Conservation (phyloP, 495 filamentous ascomycete species). For the Neurospora africana region DNA sequence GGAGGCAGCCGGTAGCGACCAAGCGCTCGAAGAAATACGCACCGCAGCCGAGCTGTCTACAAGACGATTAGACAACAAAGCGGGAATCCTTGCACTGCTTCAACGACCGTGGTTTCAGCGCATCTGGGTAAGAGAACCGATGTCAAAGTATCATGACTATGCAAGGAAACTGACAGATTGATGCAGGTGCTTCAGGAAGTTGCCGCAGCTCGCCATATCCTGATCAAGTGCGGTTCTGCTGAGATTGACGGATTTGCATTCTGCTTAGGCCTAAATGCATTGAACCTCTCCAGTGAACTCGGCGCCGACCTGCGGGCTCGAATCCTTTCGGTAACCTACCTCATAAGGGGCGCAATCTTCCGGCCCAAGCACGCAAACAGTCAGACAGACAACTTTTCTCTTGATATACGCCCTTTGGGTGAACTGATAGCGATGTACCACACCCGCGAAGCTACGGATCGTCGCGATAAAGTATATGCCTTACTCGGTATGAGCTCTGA, state of each 20-base stretch:
- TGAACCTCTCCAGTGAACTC: not conserved
- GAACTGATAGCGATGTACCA: too few relatives aligned
- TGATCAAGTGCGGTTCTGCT: not conserved
- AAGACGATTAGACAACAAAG: not conserved
- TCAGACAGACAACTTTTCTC: too few relatives aligned
- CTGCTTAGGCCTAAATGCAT: not conserved
- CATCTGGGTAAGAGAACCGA: not conserved
- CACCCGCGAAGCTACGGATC: too few relatives aligned
- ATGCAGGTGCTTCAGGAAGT: constrained; percentile 2
- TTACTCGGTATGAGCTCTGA: too few relatives aligned
- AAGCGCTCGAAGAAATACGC: constrained; percentile 13
- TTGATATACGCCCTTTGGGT: too few relatives aligned
- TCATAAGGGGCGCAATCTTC: too few relatives aligned
- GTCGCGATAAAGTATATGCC: too few relatives aligned
- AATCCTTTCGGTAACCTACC: too few relatives aligned
- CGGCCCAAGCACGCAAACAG: too few relatives aligned
- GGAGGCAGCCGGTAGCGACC: constrained; percentile 13
- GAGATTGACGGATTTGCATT: not conserved
- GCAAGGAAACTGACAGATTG: not conserved
- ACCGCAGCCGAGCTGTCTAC: constrained; percentile 5
- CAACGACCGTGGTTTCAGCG: constrained; percentile 1
- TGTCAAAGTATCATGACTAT: not conserved
- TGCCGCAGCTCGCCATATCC: constrained; percentile 1
- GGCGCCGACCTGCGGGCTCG: too few relatives aligned
- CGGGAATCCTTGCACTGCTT: not conserved